Base-by-base conservation (phyloP, 768 basidiomycete genomes). In the Pisolithus microcarpus region DNA sequence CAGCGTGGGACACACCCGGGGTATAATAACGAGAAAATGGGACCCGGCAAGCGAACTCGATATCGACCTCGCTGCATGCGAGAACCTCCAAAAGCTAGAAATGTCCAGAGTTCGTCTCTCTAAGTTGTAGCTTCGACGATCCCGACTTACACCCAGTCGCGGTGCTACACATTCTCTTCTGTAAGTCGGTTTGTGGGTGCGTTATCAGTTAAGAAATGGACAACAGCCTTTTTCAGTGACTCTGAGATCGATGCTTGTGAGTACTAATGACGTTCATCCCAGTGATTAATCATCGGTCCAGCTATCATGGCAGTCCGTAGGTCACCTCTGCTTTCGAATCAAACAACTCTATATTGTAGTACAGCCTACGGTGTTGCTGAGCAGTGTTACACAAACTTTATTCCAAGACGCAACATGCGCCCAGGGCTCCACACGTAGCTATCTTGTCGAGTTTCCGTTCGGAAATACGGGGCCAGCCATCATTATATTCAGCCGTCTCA, bases 301-400 rank as follows among this genome's bases (percentile, higher is more conserved):
- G 80, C 80, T 9, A 81, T 82, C 30, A 75, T 81, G 70, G 79
- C 80, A 28, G 80, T 82, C 52, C 80, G 80, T 81, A 57, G 65
- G 80, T 75, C 19, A n/a, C 10, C 2, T 4, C n/a, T 5, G 9
- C 2, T 8, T 40, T 2, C 38, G 38, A 9, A 11, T 24, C 21
- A 23, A 21, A 23, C 21, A 30, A 46, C 2, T 18, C 18, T 46
- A 59, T 53, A 58, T 46, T 18, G 9, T 43, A 42, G 10, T 23
- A 5, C 50, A 82, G 80, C 80, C 7, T 82, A 72, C 52, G 78
- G 75, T 16, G 70, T 82, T n/a, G 66, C 75, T n/a, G n/a, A n/a
- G n/a, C n/a, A n/a, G n/a, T n/a, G n/a, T n/a, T n/a, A n/a, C n/a
- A n/a, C n/a, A n/a, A n/a, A n/a, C n/a, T n/a, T n/a, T n/a, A n/a